Conservation (phyloP, 257 asterid species). For the Ehretia macrophylla region DNA sequence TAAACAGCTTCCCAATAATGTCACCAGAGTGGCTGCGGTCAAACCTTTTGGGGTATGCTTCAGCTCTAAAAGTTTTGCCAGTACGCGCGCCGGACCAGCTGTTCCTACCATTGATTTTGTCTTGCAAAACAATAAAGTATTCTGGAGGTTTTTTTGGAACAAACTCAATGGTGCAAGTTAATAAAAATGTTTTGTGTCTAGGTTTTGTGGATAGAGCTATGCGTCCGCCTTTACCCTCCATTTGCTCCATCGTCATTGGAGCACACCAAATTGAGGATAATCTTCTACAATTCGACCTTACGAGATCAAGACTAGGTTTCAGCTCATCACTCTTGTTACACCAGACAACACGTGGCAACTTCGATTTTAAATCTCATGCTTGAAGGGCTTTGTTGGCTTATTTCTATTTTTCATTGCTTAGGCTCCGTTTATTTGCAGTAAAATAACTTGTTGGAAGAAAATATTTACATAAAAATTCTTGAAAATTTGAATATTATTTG, state of each 20-base stretch:
- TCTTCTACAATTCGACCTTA: conserved; percentile 46
- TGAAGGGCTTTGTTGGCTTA: too few species aligned
- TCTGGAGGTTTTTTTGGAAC: conserved; percentile 6
- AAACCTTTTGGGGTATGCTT: conserved; percentile 51
- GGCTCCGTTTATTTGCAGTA: too few species aligned
- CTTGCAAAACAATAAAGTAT: conserved; percentile 13
- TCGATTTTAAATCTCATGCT: conserved; percentile 11
- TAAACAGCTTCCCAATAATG: conserved; percentile 28
- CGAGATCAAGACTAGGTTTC: conserved; percentile 33
- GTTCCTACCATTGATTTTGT: conserved; percentile 50
- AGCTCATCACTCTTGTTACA: conserved; percentile 36
- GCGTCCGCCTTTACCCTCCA: too few species aligned
- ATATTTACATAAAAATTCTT: too few species aligned
- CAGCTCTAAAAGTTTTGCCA: conserved; percentile 25
- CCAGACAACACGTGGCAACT: conserved; percentile 23
- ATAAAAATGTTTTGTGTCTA: conserved; percentile 5
- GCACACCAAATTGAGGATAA: conserved; percentile 46
- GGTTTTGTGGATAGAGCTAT: conserved; percentile 20
- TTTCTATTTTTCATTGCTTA: too few species aligned
- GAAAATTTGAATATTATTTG: too few species aligned
- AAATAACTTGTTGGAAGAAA: too few species aligned
- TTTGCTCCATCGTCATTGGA: conserved; percentile 41
- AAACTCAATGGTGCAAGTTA: conserved; percentile 14
- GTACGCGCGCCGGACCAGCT: conserved; percentile 23
- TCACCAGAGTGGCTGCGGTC: conserved; percentile 31